Conservation (phyloP, 768 basidiomycete species). For the Russula virescens region DNA sequence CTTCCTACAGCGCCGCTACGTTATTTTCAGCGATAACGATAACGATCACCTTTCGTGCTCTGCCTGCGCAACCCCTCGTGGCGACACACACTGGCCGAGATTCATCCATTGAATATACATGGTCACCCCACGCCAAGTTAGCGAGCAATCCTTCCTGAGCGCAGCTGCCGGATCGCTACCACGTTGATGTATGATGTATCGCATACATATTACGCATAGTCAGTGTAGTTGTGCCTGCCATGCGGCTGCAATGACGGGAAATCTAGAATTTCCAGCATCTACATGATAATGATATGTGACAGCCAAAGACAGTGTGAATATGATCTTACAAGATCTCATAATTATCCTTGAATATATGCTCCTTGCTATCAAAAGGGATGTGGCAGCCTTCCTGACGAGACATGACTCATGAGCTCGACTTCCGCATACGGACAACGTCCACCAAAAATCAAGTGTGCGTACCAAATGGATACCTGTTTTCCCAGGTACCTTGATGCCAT, state of each 20-base stretch:
- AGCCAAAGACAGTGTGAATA: neutral
- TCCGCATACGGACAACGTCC: neutral
- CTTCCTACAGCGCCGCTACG: conserved; percentile 6
- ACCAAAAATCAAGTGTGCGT: conserved; percentile 19
- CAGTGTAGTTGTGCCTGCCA: neutral
- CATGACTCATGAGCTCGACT: neutral
- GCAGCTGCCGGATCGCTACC: no score
- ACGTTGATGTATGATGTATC: neutral
- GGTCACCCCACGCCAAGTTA: neutral
- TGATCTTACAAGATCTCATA: conserved; percentile 42
- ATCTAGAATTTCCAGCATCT: conserved; percentile 36
- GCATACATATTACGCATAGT: neutral
- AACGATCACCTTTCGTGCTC: conserved; percentile 53
- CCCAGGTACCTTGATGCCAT: conserved; percentile 58
- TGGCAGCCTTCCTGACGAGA: conserved; percentile 8
- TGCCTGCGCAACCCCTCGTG: conserved; percentile 51
- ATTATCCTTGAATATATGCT: conserved; percentile 35
- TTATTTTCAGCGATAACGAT: conserved; percentile 43
- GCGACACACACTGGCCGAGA: conserved; percentile 29
- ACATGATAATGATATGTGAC: conserved; percentile 1
- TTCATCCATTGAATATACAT: conserved; percentile 2
- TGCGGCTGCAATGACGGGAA: neutral
- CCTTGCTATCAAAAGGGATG: conserved; percentile 22
- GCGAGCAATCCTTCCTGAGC: neutral
- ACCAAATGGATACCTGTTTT: conserved; percentile 70